Conservation (phyloP, 768 basidiomycete genomes). For the Cubamyces sp. region DNA sequence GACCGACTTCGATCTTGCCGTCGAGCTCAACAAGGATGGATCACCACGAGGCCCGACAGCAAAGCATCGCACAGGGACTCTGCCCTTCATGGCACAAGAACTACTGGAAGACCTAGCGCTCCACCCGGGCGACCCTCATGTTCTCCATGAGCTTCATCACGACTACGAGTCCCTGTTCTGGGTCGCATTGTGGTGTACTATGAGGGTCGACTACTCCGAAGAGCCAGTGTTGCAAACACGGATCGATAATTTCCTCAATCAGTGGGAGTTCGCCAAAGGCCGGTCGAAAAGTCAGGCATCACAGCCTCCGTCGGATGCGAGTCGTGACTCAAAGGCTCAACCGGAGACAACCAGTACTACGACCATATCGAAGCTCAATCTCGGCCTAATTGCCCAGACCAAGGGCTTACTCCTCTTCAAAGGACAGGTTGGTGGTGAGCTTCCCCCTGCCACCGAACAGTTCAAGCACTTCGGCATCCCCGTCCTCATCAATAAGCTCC, state of each 20-base stretch:
- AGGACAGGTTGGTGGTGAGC: too few relatives aligned
- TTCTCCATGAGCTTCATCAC: neutral
- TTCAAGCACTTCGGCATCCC: too few relatives aligned
- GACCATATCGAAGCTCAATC: too few relatives aligned
- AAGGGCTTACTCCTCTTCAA: too few relatives aligned
- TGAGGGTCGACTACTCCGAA: neutral
- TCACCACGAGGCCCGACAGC: neutral
- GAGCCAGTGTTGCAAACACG: neutral
- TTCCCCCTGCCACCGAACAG: too few relatives aligned
- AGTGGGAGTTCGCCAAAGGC: neutral
- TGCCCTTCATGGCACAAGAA: neutral
- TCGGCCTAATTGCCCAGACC: too few relatives aligned
- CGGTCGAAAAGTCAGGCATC: too few relatives aligned
- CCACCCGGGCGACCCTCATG: neutral
- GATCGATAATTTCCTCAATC: slow-evolving; percentile 3
- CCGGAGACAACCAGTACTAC: too few relatives aligned
- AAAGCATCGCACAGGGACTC: neutral
- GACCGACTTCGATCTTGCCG: neutral
- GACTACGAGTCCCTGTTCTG: slow-evolving; percentile 1
- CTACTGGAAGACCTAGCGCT: neutral
- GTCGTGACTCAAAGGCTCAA: too few relatives aligned
- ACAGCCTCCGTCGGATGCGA: too few relatives aligned
- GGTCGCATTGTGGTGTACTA: neutral
- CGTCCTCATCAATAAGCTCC: too few relatives aligned
- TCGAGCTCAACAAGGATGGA: neutral